A percentile compares a stretch with the other conserved stretches of the same genome.
Conservation (phyloP, 371 early-diverging fungal genomes). For the Chytridium lagenaria region DNA sequence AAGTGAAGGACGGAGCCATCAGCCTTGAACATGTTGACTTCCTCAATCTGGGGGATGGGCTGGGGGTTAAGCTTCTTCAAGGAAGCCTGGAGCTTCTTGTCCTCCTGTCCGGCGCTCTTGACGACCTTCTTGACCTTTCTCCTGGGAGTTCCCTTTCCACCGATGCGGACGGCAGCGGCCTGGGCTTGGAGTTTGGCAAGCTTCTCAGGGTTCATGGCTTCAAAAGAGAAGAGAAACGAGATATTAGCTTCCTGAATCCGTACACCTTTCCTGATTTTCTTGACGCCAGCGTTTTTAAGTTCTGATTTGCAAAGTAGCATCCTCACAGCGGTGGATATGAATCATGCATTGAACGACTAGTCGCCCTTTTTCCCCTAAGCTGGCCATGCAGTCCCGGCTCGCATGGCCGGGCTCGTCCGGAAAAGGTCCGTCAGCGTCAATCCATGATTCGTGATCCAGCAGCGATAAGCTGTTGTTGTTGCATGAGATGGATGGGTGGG, state of each 20-base stretch:
- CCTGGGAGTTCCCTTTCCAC: constrained; percentile 96
- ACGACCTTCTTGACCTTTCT: constrained; percentile 89
- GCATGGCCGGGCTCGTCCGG: no score
- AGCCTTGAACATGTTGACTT: constrained; percentile 98
- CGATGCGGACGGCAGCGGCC: constrained; percentile 78
- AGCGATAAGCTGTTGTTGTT: no score
- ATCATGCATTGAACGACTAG: no score
- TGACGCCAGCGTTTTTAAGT: no score
- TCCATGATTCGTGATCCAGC: no score
- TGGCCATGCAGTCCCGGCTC: no score
- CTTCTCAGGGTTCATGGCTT: constrained; percentile 90
- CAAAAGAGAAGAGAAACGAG: not conserved
- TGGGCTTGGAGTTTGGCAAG: constrained; percentile 87
- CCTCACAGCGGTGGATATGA: no score
- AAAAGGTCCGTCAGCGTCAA: no score
- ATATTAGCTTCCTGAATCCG: not conserved
- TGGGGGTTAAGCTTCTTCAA: constrained; percentile 89
- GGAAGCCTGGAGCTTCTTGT: constrained; percentile 87
- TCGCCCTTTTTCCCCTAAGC: no score
- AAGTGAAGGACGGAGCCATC: constrained; percentile 96
- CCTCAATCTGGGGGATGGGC: constrained; percentile 87
- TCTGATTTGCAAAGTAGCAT: no score
- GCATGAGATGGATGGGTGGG: no score
- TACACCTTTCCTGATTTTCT: no score
- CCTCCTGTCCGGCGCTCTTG: constrained; percentile 76